Evolutionary conservation across 2,329 filamentous ascomycete genomes (phyloP).

Genomic region (Aschersonia sp.): DNA sequence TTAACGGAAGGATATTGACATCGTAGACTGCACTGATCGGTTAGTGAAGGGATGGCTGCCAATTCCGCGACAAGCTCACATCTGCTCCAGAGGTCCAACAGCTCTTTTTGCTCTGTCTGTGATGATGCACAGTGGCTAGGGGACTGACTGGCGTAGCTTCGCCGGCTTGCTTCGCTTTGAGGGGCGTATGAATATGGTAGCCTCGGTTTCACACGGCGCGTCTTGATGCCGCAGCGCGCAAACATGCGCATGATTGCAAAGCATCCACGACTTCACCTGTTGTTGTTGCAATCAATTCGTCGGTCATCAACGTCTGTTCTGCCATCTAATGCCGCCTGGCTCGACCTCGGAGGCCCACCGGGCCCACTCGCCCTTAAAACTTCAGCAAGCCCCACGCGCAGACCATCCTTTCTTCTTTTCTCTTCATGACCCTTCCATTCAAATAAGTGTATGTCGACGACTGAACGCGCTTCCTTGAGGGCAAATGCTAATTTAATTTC

Average conservation of each 20-base stretch:
- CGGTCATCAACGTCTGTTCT: not conserved
- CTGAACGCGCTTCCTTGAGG: not conserved
- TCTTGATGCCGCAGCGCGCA: constrained; percentile 4
- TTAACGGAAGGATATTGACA: constrained; percentile 6
- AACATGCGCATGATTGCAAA: not conserved
- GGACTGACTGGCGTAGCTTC: not conserved
- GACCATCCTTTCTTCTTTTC: constrained; percentile 28
- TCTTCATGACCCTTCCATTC: constrained; percentile 93
- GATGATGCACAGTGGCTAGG: not conserved
- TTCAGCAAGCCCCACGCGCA: constrained; percentile 7
- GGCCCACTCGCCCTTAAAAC: constrained; percentile 19
- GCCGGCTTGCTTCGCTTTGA: no score
- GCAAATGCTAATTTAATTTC: not conserved
- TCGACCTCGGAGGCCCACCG: constrained; percentile 1
- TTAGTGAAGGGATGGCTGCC: not conserved
- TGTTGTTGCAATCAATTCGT: not conserved
- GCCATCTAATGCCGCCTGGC: constrained; percentile 2
- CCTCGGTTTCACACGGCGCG: not conserved
- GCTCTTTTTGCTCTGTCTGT: constrained; percentile 6
- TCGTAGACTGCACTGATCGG: constrained; percentile 11
- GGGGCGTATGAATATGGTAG: not conserved
- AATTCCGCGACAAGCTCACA: constrained; percentile 9
- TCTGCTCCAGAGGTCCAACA: constrained; percentile 15
- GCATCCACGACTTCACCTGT: not conserved
- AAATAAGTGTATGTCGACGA: constrained; percentile 68